Evolutionary conservation across 2,329 filamentous ascomycete genomes (phyloP).

Genomic region (Aspergillus sp.): DNA sequence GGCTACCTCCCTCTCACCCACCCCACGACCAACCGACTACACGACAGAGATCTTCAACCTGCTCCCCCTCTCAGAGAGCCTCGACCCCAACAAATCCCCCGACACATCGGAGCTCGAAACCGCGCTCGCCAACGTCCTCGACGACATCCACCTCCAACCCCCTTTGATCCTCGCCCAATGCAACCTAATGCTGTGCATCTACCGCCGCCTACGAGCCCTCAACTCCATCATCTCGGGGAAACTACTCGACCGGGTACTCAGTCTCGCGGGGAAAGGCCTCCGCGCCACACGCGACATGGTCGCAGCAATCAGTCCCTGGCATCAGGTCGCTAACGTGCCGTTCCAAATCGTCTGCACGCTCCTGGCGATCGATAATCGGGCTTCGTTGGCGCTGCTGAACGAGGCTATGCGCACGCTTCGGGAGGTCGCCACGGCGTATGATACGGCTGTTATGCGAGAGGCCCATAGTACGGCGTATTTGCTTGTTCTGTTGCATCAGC

Average conservation of each 20-base stretch:
- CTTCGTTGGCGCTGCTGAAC: constrained; percentile 49
- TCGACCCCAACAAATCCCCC: constrained; percentile 52
- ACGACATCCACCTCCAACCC: constrained; percentile 39
- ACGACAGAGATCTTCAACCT: constrained; percentile 53
- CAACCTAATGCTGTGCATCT: constrained; percentile 58
- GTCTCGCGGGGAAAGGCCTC: constrained; percentile 46
- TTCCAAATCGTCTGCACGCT: constrained; percentile 60
- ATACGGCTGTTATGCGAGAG: constrained; percentile 52
- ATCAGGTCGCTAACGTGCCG: constrained; percentile 60
- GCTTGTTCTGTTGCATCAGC: constrained; percentile 54
- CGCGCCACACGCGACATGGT: constrained; percentile 50
- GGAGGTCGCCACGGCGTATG: constrained; percentile 44
- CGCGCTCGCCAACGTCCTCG: constrained; percentile 44
- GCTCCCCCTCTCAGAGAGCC: constrained; percentile 53
- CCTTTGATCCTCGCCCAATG: constrained; percentile 52
- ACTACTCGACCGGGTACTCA: constrained; percentile 50
- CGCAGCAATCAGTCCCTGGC: constrained; percentile 52
- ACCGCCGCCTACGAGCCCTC: constrained; percentile 53
- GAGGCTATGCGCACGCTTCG: constrained; percentile 53
- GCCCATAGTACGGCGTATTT: constrained; percentile 56
- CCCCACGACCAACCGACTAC: constrained; percentile 40
- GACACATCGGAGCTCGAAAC: constrained; percentile 45
- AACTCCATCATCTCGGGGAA: constrained; percentile 47
- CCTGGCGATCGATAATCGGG: constrained; percentile 54
- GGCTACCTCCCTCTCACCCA: constrained; percentile 44